These are phyloP conservation scores for Globisporangium barbulae DNA, from an alignment of 352 stramenopile genomes.

Conservation along the genomic window DNA sequence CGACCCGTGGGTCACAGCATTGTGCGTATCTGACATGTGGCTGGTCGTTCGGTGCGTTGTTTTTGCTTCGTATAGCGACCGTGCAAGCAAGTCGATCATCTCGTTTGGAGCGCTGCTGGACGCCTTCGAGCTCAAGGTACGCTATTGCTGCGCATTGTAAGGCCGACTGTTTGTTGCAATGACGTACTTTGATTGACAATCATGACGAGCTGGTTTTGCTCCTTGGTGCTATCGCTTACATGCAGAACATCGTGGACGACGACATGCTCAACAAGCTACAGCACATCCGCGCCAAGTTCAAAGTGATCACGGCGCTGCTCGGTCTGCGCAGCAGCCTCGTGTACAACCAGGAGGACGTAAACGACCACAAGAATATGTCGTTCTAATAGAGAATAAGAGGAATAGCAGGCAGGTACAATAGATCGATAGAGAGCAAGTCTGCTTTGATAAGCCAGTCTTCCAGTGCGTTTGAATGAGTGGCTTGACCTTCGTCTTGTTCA, in stretches of 20 bases:
- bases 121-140: conserved; percentile 66
- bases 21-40: neutral
- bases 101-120: conserved; percentile 54
- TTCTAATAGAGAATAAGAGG: conserved; percentile 31
- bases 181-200: neutral
- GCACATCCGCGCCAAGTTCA: conserved; percentile 79
- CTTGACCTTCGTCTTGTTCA: too few species aligned
- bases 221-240: neutral
- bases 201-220: neutral
- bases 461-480: neutral
- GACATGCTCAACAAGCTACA: conserved; percentile 72
- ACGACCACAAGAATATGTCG: conserved; percentile 84
- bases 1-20: neutral
- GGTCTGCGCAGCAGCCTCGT: conserved; percentile 51
- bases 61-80: conserved; percentile 23
- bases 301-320: conserved; percentile 65
- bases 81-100: conserved; percentile 55
- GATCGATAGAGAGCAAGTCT: neutral
- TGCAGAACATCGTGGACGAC: conserved; percentile 75
- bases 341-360: conserved; percentile 63
- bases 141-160: neutral
- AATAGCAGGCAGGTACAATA: neutral
- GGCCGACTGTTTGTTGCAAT: neutral
- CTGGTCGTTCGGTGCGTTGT: neutral
- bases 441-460: neutral